Evolutionary conservation across 345 rosid genomes (phyloP).

Genomic region (Toxicodendron radicans): DNA sequence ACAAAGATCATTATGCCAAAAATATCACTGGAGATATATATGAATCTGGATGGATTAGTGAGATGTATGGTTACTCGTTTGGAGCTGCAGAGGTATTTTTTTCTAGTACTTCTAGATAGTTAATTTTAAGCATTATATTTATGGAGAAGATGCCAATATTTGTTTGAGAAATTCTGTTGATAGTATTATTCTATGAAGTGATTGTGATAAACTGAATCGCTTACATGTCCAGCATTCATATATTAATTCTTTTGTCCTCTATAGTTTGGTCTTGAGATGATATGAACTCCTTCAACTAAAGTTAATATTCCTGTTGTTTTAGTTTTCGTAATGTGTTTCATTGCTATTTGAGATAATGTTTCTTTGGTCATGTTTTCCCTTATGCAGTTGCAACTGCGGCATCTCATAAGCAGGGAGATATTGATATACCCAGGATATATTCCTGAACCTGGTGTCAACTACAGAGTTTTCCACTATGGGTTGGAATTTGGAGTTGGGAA

Average conservation of each 20-base stretch:
- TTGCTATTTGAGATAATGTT: not conserved
- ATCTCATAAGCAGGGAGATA: slow-evolving; percentile 65
- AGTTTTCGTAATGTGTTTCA: not conserved
- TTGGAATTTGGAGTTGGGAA: slow-evolving; percentile 82
- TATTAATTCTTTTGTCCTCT: not conserved
- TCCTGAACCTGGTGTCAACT: slow-evolving; percentile 74
- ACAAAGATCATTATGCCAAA: slow-evolving; percentile 85
- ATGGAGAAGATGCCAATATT: not conserved
- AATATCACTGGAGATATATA: slow-evolving; percentile 92
- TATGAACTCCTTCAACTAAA: not conserved
- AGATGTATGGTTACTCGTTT: slow-evolving; percentile 98
- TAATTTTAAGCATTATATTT: not conserved
- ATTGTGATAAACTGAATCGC: slow-evolving; percentile 5
- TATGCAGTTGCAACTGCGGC: slow-evolving; percentile 82
- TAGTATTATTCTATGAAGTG: not conserved
- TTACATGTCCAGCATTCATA: not conserved
- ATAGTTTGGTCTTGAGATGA: not conserved
- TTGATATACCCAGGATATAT: slow-evolving; percentile 87
- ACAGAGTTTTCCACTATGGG: slow-evolving; percentile 95
- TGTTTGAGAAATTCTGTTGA: not conserved
- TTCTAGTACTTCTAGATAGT: not conserved
- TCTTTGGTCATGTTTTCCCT: slow-evolving; percentile 13
- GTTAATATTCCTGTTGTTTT: not conserved
- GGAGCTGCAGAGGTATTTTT: slow-evolving; percentile 95
- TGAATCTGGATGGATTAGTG: slow-evolving; percentile 96